Conservation (phyloP, 345 rosid genomes). For the Salix purpurea region DNA sequence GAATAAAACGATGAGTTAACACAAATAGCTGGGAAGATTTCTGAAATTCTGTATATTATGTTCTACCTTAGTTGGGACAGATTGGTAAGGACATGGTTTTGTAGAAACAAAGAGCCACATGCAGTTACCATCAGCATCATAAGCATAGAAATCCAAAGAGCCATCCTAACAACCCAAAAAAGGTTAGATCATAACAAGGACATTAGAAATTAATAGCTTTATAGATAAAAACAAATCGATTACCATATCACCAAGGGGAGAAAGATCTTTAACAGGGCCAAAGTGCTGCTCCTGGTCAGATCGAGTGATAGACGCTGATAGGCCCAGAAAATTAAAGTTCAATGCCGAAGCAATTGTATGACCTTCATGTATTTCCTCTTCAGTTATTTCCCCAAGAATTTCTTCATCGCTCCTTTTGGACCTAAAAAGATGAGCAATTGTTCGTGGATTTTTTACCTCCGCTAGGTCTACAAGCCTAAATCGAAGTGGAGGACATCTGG, state of each 20-base stretch:
- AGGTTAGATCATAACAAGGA: conserved; percentile 6
- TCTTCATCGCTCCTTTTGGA: conserved; percentile 40
- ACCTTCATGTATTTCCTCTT: conserved; percentile 79
- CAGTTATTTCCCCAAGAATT: conserved; percentile 55
- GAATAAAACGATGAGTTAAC: conserved; percentile 8
- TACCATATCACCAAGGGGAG: conserved; percentile 94
- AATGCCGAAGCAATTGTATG: conserved; percentile 85
- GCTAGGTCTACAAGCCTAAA: conserved; percentile 52
- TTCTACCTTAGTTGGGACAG: conserved; percentile 84
- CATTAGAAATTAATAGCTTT: neutral
- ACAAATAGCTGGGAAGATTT: neutral
- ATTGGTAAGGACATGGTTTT: conserved; percentile 73
- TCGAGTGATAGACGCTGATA: conserved; percentile 60
- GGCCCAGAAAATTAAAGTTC: conserved; percentile 66
- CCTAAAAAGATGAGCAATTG: conserved; percentile 49
- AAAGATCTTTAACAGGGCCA: conserved; percentile 82
- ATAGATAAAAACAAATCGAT: neutral
- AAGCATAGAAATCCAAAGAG: conserved; percentile 72
- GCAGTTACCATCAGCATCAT: conserved; percentile 65
- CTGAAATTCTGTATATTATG: neutral
- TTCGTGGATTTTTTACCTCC: conserved; percentile 48
- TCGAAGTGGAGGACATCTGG: conserved; percentile 82
- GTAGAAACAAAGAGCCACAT: conserved; percentile 77
- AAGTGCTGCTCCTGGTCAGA: conserved; percentile 42
- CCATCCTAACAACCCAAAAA: conserved; percentile 63